These are phyloP conservation scores for Globisporangium splendens DNA, from an alignment of 352 stramenopile genomes.

Conservation along the genomic window DNA sequence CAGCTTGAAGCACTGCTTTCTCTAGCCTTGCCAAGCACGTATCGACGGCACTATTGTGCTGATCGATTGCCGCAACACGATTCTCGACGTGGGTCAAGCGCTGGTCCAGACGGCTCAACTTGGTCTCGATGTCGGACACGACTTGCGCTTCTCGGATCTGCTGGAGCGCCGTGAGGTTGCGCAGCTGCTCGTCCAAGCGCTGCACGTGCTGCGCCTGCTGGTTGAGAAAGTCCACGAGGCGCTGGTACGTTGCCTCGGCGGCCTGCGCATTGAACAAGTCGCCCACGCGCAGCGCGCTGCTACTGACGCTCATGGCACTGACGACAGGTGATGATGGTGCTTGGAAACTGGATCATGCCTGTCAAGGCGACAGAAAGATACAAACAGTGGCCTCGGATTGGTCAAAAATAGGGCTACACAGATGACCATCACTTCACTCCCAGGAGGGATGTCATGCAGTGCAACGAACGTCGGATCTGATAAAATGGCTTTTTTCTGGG, in stretches of 20 bases:
- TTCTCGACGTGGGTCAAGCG: constrained; percentile 13
- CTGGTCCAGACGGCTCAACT: background rate
- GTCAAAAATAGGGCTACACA: too few species aligned
- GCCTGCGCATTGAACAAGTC: constrained; percentile 60
- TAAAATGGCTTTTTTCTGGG: too few species aligned
- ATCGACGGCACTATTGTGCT: background rate
- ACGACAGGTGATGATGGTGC: too few species aligned
- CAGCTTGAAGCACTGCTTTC: constrained; percentile 14
- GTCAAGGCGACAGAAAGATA: too few species aligned
- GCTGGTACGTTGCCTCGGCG: constrained; percentile 41
- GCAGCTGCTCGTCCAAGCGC: constrained; percentile 27
- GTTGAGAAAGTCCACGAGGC: constrained; percentile 66
- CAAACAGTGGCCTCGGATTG: too few species aligned
- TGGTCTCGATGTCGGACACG: background rate
- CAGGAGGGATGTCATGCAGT: too few species aligned
- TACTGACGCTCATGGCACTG: background rate
- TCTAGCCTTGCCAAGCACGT: constrained; percentile 15
- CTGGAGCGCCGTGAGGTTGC: constrained; percentile 23
- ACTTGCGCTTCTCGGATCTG: constrained; percentile 1
- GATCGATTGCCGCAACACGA: background rate
- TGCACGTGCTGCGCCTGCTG: constrained; percentile 38
- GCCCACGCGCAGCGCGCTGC: constrained; percentile 15
- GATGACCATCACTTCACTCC: too few species aligned
- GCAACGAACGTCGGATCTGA: too few species aligned
- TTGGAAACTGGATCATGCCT: too few species aligned